Percentiles rank a stretch among this genome's conserved stretches.
Evolutionary conservation across 164 flowering plant species (phyloP).

Genomic region (Vitis labrusca): DNA sequence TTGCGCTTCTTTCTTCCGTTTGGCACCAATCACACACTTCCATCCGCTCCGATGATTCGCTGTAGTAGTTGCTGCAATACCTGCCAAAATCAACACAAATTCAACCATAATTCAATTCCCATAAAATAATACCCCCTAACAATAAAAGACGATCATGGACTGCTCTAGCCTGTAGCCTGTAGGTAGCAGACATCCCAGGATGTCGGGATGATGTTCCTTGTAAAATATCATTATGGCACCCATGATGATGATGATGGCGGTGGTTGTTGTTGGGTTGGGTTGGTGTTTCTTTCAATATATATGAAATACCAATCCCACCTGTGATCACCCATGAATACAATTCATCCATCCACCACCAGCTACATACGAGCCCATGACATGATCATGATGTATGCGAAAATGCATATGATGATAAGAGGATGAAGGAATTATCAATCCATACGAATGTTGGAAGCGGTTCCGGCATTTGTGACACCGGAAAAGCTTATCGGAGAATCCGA

Average conservation of each 20-base stretch:
- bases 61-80: conserved; percentile 89
- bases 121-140: not conserved
- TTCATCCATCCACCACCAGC: too few species aligned
- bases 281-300: conserved; percentile 4
- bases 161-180: too few species aligned
- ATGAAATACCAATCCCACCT: not conserved
- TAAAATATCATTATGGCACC: not conserved
- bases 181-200: too few species aligned
- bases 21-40: conserved; percentile 89
- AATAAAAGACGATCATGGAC: too few species aligned
- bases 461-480: conserved; percentile 82
- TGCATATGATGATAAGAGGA: conserved; percentile 9
- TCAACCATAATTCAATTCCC: not conserved
- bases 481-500: conserved; percentile 91
- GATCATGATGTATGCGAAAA: not conserved
- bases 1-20: conserved; percentile 48
- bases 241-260: conserved; percentile 11
- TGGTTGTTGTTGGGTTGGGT: conserved; percentile 6
- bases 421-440: conserved; percentile 18
- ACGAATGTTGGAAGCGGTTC: conserved; percentile 91
- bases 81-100: conserved; percentile 27
- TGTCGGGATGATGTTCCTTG: too few species aligned
- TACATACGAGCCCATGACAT: not conserved
- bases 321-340: too few species aligned
- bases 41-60: conserved; percentile 41